A percentile compares a stretch with the other conserved stretches of the same genome.
Conservation (phyloP, 1,284 basidiomycete species). For the Phlebopus sp. region DNA sequence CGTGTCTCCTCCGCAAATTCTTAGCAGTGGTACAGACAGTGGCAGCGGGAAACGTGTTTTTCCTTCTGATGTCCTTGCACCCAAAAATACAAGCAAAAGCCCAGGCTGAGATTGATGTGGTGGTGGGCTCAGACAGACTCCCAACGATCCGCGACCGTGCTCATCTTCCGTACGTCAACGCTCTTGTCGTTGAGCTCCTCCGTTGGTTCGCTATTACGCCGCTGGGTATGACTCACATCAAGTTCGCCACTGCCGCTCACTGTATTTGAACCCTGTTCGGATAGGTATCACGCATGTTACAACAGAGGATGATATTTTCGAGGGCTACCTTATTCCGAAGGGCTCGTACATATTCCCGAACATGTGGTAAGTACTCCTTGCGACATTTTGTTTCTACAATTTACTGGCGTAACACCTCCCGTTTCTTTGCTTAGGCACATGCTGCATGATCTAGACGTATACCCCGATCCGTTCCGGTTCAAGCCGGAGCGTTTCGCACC, state of each 20-base stretch:
- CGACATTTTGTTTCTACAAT: neutral
- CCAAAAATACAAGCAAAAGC: slow-evolving; percentile 35
- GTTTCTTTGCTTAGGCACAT: slow-evolving; percentile 1
- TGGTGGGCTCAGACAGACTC: slow-evolving; percentile 32
- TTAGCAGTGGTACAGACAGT: slow-evolving; percentile 20
- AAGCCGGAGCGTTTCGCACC: slow-evolving; percentile 30
- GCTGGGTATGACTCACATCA: slow-evolving; percentile 8
- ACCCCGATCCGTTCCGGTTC: slow-evolving; percentile 27
- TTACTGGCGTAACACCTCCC: neutral
- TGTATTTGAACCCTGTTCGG: neutral
- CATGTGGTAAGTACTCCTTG: slow-evolving; percentile 19
- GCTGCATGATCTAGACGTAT: slow-evolving; percentile 22
- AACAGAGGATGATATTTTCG: slow-evolving; percentile 27
- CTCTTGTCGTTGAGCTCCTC: slow-evolving; percentile 28
- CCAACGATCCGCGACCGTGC: slow-evolving; percentile 26
- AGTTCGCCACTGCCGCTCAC: neutral
- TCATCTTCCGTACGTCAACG: slow-evolving; percentile 27
- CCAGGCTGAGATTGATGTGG: slow-evolving; percentile 38
- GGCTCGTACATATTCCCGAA: slow-evolving; percentile 29
- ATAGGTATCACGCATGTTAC: slow-evolving; percentile 30
- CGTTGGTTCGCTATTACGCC: slow-evolving; percentile 31
- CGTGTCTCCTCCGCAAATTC: neutral
- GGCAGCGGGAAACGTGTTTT: slow-evolving; percentile 27
- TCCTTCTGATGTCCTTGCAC: slow-evolving; percentile 34
- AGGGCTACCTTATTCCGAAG: slow-evolving; percentile 33